phyloP scores from a whole-genome alignment of 768 basidiomycete genomes.

The Paxillus involutus region DNA sequence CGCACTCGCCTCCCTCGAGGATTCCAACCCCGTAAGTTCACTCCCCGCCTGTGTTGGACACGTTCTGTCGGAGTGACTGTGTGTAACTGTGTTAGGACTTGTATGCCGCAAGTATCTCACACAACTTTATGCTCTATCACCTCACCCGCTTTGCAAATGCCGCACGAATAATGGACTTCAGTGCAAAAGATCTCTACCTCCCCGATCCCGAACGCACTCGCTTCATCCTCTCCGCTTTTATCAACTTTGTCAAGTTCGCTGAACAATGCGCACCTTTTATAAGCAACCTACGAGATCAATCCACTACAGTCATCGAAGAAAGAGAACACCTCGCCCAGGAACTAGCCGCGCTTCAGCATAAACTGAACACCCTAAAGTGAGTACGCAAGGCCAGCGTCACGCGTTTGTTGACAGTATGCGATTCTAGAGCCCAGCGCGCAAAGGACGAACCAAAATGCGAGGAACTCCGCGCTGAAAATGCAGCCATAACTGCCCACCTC shows the following conservation, averaged over 20 bases:
- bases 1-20: conserved; percentile 49
- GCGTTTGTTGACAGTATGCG: neutral
- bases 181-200: conserved; percentile 65
- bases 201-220: conserved; percentile 78
- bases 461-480: conserved; percentile 59
- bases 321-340: conserved; percentile 57
- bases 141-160: conserved; percentile 74
- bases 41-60: neutral
- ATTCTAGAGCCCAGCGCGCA: conserved; percentile 55
- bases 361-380: conserved; percentile 58
- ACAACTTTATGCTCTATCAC: conserved; percentile 69
- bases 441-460: conserved; percentile 71
- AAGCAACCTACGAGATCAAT: conserved; percentile 59
- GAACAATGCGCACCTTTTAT: conserved; percentile 70
- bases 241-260: conserved; percentile 91
- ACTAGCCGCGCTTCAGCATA: conserved; percentile 47
- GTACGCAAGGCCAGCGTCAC: conserved; percentile 14
- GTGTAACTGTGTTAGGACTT: conserved; percentile 52
- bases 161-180: conserved; percentile 77
- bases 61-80: neutral
- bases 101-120: conserved; percentile 55
- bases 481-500: conserved; percentile 59
- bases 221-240: conserved; percentile 78
- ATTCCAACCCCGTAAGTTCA: conserved; percentile 52
- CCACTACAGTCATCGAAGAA: conserved; percentile 55